A percentile compares a stretch with the other conserved stretches of the same genome.
These are phyloP conservation scores for Carex pumila DNA, from an alignment of 176 grass and related monocot genomes.

Conservation along the genomic window DNA sequence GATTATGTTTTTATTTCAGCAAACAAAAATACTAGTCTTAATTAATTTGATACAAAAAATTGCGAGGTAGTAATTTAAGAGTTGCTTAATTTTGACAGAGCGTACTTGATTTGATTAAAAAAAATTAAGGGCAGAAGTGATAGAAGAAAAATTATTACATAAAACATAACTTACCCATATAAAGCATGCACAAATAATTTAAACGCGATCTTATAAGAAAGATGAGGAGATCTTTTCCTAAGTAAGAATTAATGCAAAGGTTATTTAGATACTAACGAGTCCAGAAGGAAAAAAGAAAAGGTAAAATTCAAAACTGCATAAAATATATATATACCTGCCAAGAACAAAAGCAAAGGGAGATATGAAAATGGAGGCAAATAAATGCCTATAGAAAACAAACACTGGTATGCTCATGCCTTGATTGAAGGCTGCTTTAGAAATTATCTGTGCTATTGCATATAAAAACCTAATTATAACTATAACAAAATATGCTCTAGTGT, in stretches of 20 bases:
- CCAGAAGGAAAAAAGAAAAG: background rate
- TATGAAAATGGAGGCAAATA: constrained; percentile 40
- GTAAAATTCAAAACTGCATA: background rate
- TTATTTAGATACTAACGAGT: background rate
- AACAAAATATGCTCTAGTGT: constrained; percentile 26
- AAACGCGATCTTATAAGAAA: constrained; percentile 35
- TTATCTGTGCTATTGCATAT: constrained; percentile 60
- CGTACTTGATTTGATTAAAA: too few relatives aligned
- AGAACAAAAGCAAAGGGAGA: constrained; percentile 39
- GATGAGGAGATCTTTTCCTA: constrained; percentile 50
- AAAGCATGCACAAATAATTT: constrained; percentile 63
- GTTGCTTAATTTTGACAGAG: too few relatives aligned
- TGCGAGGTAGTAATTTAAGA: too few relatives aligned
- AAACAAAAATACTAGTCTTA: too few relatives aligned
- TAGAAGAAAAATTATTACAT: background rate
- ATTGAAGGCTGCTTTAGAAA: constrained; percentile 51
- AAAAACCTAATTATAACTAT: constrained; percentile 46
- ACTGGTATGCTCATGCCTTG: constrained; percentile 57
- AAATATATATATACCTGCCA: constrained; percentile 31
- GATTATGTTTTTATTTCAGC: too few relatives aligned
- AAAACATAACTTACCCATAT: constrained; percentile 43
- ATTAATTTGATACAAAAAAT: too few relatives aligned
- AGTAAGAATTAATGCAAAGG: background rate
- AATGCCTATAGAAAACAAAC: constrained; percentile 72
- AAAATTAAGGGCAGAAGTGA: background rate